Conservation (phyloP, 1,284 basidiomycete genomes). For the Microbotryum silenes-acaulis region DNA sequence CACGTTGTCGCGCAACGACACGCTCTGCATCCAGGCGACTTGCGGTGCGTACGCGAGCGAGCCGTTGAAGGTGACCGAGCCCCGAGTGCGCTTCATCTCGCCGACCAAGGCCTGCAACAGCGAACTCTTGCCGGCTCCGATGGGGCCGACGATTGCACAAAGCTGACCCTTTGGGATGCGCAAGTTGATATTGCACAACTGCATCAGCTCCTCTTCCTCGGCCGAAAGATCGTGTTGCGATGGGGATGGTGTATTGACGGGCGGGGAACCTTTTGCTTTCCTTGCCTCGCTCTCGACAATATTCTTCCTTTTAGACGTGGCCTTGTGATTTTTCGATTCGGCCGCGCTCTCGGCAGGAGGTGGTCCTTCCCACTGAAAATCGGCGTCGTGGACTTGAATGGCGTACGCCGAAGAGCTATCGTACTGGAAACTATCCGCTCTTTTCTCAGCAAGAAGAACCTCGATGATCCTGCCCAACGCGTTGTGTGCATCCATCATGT, state of each 20-base stretch:
- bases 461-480: slow-evolving; percentile 56
- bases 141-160: slow-evolving; percentile 58
- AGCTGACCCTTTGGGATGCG: slow-evolving; percentile 54
- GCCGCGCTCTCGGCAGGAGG: slow-evolving; percentile 50
- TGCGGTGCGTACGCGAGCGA: slow-evolving; percentile 42
- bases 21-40: slow-evolving; percentile 82
- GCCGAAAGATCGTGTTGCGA: background rate
- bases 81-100: slow-evolving; percentile 57
- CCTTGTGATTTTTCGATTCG: slow-evolving; percentile 40
- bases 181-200: slow-evolving; percentile 51
- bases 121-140: slow-evolving; percentile 55
- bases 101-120: slow-evolving; percentile 63
- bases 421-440: slow-evolving; percentile 54
- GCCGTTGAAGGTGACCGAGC: slow-evolving; percentile 44
- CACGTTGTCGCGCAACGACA: slow-evolving; percentile 60
- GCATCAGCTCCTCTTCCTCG: slow-evolving; percentile 42
- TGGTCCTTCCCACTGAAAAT: slow-evolving; percentile 73
- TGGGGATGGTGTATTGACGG: slow-evolving; percentile 10
- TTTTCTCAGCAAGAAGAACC: slow-evolving; percentile 60
- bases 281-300: slow-evolving; percentile 13
- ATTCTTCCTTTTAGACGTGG: background rate
- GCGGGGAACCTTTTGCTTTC: background rate
- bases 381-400: slow-evolving; percentile 56
- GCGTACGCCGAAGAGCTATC: slow-evolving; percentile 51
- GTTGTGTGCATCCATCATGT: slow-evolving; percentile 58